Conservation (phyloP, 176 grass and related monocot species). For the Raddia guianensis region DNA sequence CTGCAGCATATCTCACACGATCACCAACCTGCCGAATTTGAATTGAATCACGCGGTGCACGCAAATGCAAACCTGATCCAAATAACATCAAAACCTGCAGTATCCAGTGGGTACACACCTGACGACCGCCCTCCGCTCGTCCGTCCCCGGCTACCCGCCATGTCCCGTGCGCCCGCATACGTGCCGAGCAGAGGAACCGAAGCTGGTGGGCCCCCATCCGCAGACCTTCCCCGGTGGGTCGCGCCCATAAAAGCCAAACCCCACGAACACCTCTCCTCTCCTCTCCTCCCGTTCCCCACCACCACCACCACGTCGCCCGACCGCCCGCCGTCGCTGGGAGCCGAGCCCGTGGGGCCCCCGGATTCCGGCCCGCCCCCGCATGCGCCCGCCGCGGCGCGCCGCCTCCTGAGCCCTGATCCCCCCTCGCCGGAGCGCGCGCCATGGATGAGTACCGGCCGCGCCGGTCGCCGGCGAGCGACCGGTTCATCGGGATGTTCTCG, state of each 20-base stretch:
- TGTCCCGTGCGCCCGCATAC: background rate
- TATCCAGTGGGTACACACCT: background rate
- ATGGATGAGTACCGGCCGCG: constrained; percentile 55
- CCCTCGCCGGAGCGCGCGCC: background rate
- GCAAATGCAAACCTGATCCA: constrained; percentile 1
- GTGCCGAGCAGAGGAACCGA: constrained; percentile 14
- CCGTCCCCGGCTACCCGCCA: constrained; percentile 27
- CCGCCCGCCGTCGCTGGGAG: constrained; percentile 19
- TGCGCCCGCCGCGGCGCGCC: constrained; percentile 20
- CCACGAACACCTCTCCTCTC: background rate
- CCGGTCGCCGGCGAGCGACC: constrained; percentile 53
- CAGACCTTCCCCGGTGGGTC: background rate
- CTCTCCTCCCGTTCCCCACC: background rate
- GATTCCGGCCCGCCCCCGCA: constrained; percentile 32
- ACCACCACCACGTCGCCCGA: background rate
- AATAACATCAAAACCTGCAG: background rate
- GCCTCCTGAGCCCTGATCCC: constrained; percentile 16
- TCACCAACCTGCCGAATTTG: constrained; percentile 2
- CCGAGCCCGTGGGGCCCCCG: background rate
- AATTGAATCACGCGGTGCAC: background rate
- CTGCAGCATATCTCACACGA: too few species aligned
- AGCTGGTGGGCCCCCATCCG: background rate
- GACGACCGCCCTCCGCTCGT: background rate
- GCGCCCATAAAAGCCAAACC: constrained; percentile 52
- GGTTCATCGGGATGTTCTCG: constrained; percentile 60